Conservation (phyloP, 257 asterid genomes). For the Petrea volubilis region DNA sequence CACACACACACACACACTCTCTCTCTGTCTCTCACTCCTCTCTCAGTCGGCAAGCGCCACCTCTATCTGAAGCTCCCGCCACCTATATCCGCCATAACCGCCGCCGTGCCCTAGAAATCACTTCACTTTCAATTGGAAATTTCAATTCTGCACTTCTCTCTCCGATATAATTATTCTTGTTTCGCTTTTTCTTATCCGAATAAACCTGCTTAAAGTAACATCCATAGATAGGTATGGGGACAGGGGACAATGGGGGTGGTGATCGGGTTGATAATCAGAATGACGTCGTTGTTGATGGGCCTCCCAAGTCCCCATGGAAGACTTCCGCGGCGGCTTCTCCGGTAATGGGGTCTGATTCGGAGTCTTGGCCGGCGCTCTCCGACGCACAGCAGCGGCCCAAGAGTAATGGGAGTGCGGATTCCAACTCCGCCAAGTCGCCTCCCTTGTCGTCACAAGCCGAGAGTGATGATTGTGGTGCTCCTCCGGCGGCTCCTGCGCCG, state of each 20-base stretch:
- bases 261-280: conserved; percentile 46
- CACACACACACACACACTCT: too few relatives aligned
- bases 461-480: conserved; percentile 31
- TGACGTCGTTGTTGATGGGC: conserved; percentile 31
- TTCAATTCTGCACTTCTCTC: background rate
- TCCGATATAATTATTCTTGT: background rate
- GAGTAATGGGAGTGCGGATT: conserved; percentile 29
- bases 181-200: conserved; percentile 2
- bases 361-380: conserved; percentile 83
- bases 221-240: conserved; percentile 22
- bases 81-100: conserved; percentile 17
- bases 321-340: conserved; percentile 49
- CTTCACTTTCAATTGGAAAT: background rate
- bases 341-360: conserved; percentile 52
- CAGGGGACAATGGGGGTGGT: conserved; percentile 56
- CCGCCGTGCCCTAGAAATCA: conserved; percentile 13
- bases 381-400: conserved; percentile 58
- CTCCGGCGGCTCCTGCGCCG: conserved; percentile 37
- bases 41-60: conserved; percentile 17
- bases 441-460: conserved; percentile 26
- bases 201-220: background rate
- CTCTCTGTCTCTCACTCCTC: background rate
- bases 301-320: conserved; percentile 85
- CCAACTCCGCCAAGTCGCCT: conserved; percentile 33
- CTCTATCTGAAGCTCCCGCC: conserved; percentile 3